A percentile compares a stretch with the other conserved stretches of the same genome.
phyloP scores from a whole-genome alignment of 2,329 filamentous ascomycete genomes.

The Dothistroma pini region DNA sequence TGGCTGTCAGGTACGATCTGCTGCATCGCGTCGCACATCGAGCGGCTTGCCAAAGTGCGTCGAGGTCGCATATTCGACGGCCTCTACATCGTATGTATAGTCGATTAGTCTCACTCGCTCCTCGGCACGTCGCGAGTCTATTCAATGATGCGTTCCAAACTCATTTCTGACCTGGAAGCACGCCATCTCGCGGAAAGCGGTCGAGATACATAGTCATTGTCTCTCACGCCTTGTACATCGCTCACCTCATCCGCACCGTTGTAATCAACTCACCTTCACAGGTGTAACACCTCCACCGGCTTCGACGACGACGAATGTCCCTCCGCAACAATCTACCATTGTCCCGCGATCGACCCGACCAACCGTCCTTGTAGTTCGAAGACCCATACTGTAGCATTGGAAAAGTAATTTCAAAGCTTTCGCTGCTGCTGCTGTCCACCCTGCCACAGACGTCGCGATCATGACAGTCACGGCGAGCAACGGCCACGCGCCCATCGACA shows the following conservation, averaged over 20 bases:
- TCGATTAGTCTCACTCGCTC: background rate
- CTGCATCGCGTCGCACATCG: background rate
- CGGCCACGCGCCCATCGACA: slow-evolving; percentile 55
- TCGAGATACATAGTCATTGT: background rate
- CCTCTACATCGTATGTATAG: background rate
- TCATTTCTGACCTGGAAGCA: background rate
- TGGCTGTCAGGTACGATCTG: background rate
- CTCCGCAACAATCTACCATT: background rate
- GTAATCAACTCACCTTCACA: background rate
- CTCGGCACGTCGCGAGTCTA: background rate
- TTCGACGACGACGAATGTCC: background rate
- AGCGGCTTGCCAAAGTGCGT: background rate
- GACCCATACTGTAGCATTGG: background rate
- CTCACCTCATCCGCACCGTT: background rate
- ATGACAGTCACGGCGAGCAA: slow-evolving; percentile 24
- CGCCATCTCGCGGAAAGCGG: background rate
- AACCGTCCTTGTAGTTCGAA: background rate
- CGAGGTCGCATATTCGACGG: background rate
- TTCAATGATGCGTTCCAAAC: background rate
- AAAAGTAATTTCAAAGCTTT: background rate
- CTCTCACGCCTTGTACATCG: background rate
- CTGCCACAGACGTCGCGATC: slow-evolving; percentile 2
- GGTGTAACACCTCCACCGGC: background rate
- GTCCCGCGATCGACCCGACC: background rate
- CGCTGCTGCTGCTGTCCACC: background rate